Conservation (phyloP, 1,284 basidiomycete species). For the Leucocoprinus gongylophorus region DNA sequence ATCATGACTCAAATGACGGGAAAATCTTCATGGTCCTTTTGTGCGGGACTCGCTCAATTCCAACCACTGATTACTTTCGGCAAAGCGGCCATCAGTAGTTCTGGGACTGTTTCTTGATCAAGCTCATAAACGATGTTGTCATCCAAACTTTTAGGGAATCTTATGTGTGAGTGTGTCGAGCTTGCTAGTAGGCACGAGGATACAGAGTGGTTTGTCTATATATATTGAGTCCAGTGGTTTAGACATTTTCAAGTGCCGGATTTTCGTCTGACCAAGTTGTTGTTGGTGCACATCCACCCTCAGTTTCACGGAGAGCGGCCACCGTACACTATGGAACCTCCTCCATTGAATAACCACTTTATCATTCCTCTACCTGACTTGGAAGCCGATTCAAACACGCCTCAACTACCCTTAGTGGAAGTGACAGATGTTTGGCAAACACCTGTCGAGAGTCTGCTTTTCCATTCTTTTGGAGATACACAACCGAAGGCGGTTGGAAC, state of each 20-base stretch:
- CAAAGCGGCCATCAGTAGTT: too few species aligned
- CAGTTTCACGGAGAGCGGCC: neutral
- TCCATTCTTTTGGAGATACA: neutral
- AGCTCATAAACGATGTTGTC: too few species aligned
- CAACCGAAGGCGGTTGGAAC: neutral
- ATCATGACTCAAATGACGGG: too few species aligned
- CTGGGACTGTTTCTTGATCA: too few species aligned
- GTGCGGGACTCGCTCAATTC: too few species aligned
- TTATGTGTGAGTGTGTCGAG: neutral
- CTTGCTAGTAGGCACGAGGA: neutral
- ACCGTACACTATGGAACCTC: neutral
- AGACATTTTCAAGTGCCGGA: neutral
- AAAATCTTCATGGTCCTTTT: too few species aligned
- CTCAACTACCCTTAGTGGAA: neutral
- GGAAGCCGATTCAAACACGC: neutral
- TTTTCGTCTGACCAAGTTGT: too few species aligned
- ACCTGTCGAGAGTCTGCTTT: neutral
- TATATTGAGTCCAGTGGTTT: neutral
- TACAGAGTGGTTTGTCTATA: neutral
- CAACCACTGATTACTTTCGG: too few species aligned
- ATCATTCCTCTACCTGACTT: neutral
- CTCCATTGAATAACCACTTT: conserved; percentile 4
- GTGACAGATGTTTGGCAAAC: neutral
- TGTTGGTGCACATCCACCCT: too few species aligned
- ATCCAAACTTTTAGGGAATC: too few species aligned